Percentiles rank a stretch among this genome's conserved stretches.
Conservation (phyloP, 805 yeast species). For the Candida insectorum region DNA sequence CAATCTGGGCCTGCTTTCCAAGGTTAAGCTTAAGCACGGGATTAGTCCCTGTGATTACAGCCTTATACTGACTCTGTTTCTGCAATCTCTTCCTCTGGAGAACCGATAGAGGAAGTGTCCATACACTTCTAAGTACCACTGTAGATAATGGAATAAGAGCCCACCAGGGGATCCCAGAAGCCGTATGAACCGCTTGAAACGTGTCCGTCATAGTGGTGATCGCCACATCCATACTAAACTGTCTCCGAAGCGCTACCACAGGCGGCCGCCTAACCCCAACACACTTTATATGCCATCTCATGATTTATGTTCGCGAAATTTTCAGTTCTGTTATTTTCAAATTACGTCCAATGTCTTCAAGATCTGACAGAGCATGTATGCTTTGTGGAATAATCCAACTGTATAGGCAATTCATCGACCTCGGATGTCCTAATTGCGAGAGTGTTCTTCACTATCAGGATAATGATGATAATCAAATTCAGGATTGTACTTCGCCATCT, state of each 20-base stretch:
- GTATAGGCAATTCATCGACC: constrained; percentile 64
- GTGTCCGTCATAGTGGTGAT: constrained; percentile 32
- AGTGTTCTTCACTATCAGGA: constrained; percentile 72
- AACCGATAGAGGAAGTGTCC: constrained; percentile 79
- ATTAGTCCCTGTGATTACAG: constrained; percentile 67
- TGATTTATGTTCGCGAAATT: constrained; percentile 2
- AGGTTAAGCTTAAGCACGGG: constrained; percentile 66
- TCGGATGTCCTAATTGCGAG: constrained; percentile 97
- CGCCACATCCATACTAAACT: constrained; percentile 10
- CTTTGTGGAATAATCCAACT: constrained; percentile 91
- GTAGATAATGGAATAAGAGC: constrained; percentile 73
- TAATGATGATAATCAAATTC: constrained; percentile 79
- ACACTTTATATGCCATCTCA: not conserved
- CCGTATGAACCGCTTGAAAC: constrained; percentile 48
- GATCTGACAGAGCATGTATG: constrained; percentile 94
- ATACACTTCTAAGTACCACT: constrained; percentile 54
- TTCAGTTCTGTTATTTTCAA: too few species aligned
- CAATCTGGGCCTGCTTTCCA: constrained; percentile 45
- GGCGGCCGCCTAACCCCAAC: too few species aligned
- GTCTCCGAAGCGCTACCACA: too few species aligned
- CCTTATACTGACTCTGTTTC: constrained; percentile 68
- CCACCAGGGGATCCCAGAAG: constrained; percentile 79
- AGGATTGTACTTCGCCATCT: constrained; percentile 93
- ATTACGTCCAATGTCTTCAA: constrained; percentile 45
- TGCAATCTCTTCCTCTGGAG: constrained; percentile 65